Evolutionary conservation across 768 basidiomycete species (phyloP).

Genomic region (Tricholoma furcatifolium): DNA sequence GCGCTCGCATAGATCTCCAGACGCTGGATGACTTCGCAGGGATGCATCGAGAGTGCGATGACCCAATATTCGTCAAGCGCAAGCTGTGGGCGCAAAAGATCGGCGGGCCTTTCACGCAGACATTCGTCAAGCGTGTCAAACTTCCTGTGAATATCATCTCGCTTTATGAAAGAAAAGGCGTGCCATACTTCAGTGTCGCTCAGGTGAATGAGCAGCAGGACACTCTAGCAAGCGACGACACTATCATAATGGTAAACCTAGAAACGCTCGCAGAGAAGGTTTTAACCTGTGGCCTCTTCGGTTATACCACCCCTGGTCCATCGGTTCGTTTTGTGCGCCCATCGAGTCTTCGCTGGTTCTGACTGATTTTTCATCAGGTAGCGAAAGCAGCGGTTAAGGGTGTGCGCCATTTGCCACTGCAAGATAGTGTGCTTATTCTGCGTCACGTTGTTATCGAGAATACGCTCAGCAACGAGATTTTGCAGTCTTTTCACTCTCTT

Average conservation of each 20-base stretch:
- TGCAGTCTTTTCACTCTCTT: slow-evolving; percentile 8
- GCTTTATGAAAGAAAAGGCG: background rate
- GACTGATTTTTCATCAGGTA: background rate
- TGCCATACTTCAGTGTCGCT: background rate
- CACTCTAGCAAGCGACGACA: no score
- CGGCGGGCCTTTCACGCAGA: background rate
- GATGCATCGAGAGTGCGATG: background rate
- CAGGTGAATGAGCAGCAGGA: no score
- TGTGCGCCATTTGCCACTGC: slow-evolving; percentile 50
- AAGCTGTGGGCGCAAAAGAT: background rate
- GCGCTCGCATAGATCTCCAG: slow-evolving; percentile 38
- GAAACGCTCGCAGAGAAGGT: no score
- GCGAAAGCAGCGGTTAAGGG: slow-evolving; percentile 51
- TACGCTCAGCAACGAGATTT: no score
- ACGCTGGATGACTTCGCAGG: slow-evolving; percentile 39
- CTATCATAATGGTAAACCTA: no score
- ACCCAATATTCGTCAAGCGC: background rate
- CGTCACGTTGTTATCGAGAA: slow-evolving; percentile 39
- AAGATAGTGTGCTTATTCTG: slow-evolving; percentile 50
- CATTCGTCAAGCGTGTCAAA: background rate
- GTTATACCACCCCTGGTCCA: no score
- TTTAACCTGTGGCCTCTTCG: no score
- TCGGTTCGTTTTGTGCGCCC: no score
- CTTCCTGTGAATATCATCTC: background rate
- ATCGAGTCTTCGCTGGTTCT: background rate